Conservation (phyloP, 2,329 filamentous ascomycete species). For the Penicillium occitanis region DNA sequence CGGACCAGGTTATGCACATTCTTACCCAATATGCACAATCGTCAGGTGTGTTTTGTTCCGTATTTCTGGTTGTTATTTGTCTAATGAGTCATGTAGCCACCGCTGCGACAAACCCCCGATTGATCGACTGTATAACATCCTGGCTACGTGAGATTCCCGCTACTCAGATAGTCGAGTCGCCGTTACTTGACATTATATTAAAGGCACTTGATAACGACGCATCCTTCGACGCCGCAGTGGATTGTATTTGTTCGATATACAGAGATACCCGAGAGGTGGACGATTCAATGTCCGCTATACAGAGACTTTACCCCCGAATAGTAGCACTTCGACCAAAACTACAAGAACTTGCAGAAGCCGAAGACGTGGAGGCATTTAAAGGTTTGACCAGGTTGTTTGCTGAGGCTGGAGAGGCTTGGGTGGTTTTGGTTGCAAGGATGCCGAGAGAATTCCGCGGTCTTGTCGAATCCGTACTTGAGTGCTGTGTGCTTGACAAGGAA, state of each 20-base stretch:
- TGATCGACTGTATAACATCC: constrained; percentile 93
- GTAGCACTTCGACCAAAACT: constrained; percentile 76
- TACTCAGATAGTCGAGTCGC: constrained; percentile 77
- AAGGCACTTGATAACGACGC: constrained; percentile 71
- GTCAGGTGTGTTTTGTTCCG: constrained; percentile 60
- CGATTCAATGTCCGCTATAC: constrained; percentile 78
- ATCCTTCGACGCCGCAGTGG: constrained; percentile 83
- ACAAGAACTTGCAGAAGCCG: constrained; percentile 68
- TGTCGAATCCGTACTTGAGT: constrained; percentile 90
- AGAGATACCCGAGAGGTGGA: constrained; percentile 92
- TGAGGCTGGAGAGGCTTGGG: constrained; percentile 92
- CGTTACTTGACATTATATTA: constrained; percentile 78
- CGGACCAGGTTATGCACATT: constrained; percentile 79
- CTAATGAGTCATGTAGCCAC: constrained; percentile 51
- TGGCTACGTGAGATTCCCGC: constrained; percentile 94
- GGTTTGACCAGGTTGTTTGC: constrained; percentile 87
- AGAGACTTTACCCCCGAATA: constrained; percentile 77
- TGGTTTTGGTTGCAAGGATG: constrained; percentile 82
- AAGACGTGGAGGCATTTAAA: constrained; percentile 83
- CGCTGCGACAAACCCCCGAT: constrained; percentile 80
- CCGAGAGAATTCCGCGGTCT: constrained; percentile 77
- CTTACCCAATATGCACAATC: constrained; percentile 90
- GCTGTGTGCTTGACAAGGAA: constrained; percentile 80
- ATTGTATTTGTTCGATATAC: constrained; percentile 89
- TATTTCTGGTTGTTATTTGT: not conserved